Conservation (phyloP, 192 early-diverging fungal genomes). For the Backusella macrospora region DNA sequence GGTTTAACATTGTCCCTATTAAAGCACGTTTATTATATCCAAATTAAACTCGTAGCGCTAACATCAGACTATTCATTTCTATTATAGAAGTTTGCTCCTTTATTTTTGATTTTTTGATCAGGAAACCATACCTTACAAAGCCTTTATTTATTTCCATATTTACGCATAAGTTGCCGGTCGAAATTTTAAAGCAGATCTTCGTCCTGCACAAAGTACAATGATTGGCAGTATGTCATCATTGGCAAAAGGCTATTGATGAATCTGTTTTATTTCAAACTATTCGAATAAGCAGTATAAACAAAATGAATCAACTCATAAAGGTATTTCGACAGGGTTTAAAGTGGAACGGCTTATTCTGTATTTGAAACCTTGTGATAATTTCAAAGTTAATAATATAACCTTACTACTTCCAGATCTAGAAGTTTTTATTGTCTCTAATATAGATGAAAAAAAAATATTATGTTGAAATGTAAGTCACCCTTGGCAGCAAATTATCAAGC, state of each 20-base stretch:
- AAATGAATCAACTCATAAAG: not conserved
- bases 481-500: not conserved
- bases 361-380: not conserved
- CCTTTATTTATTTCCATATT: not conserved
- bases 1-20: too few relatives aligned
- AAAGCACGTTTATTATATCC: too few relatives aligned
- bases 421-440: not conserved
- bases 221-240: not conserved
- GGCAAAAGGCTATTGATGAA: not conserved
- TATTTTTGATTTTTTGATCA: too few relatives aligned
- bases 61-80: too few relatives aligned
- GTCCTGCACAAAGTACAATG: slow-evolving; percentile 1
- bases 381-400: not conserved
- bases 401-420: not conserved
- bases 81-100: too few relatives aligned
- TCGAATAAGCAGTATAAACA: not conserved
- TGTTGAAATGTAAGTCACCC: not conserved
- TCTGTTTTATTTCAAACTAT: not conserved
- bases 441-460: not conserved
- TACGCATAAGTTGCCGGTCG: not conserved
- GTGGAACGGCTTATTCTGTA: not conserved
- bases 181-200: slow-evolving; percentile 2
- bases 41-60: too few relatives aligned
- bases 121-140: too few relatives aligned
- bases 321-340: not conserved